These are phyloP conservation scores for Serendipita sp. DNA, from an alignment of 768 basidiomycete genomes.

Conservation along the genomic window DNA sequence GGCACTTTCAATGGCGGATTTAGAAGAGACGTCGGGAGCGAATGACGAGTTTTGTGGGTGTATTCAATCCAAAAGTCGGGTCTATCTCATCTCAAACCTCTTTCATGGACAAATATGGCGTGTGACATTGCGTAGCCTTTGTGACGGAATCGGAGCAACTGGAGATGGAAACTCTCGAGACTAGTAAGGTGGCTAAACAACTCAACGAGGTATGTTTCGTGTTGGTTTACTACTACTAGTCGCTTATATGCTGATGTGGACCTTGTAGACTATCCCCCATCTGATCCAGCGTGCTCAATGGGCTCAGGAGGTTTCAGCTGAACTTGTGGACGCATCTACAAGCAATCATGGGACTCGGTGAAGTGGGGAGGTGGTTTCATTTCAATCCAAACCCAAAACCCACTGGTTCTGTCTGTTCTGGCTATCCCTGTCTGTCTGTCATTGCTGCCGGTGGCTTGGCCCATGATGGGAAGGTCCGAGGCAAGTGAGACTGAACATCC, in stretches of 20 bases:
- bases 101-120: background rate
- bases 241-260: background rate
- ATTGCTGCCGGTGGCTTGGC: too few relatives aligned
- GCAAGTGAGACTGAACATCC: too few relatives aligned
- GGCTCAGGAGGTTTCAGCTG: background rate
- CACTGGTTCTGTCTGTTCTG: too few relatives aligned
- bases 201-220: slow-evolving; percentile 32
- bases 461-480: too few relatives aligned
- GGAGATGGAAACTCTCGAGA: slow-evolving; percentile 19
- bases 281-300: background rate
- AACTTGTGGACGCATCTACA: too few relatives aligned
- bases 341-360: too few relatives aligned
- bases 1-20: slow-evolving; percentile 12
- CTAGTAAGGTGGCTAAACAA: slow-evolving; percentile 29
- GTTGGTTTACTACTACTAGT: background rate
- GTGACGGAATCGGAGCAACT: slow-evolving; percentile 15
- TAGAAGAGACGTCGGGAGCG: too few relatives aligned
- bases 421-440: too few relatives aligned
- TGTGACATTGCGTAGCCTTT: background rate
- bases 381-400: too few relatives aligned
- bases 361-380: too few relatives aligned
- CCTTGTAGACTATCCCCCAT: background rate
- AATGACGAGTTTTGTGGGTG: slow-evolving; percentile 2
- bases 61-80: background rate
- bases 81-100: background rate